A percentile compares a stretch with the other conserved stretches of the same genome.
phyloP scores from a whole-genome alignment of 768 basidiomycete genomes.

The Phallus indusiatus region DNA sequence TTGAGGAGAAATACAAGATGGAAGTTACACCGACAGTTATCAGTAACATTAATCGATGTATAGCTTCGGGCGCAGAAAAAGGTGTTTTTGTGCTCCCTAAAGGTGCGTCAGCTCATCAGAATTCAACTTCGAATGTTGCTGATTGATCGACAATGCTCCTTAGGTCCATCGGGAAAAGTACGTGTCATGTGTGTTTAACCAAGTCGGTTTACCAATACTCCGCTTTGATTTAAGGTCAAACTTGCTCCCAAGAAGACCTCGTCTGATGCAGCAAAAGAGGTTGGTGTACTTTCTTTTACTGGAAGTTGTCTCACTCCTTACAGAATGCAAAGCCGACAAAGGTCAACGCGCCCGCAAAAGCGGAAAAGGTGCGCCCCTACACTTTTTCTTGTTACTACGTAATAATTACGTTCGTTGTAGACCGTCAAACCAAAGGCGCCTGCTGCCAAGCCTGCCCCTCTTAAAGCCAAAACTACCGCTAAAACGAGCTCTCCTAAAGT shows the following conservation, averaged over 20 bases:
- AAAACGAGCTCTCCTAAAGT: conserved; percentile 17
- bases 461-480: conserved; percentile 33
- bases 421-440: neutral
- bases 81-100: conserved; percentile 81
- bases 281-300: conserved; percentile 22
- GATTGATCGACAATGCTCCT: neutral
- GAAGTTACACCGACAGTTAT: conserved; percentile 71
- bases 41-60: conserved; percentile 71
- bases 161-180: conserved; percentile 1
- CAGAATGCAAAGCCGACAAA: conserved; percentile 28
- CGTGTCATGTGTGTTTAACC: neutral
- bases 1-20: conserved; percentile 76
- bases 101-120: conserved; percentile 35
- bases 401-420: neutral
- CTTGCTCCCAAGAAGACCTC: conserved; percentile 50
- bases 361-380: conserved; percentile 6
- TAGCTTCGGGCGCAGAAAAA: conserved; percentile 74
- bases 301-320: neutral
- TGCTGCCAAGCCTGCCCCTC: conserved; percentile 6
- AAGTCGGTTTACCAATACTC: neutral
- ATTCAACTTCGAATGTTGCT: neutral
- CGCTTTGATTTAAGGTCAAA: conserved; percentile 58
- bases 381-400: neutral
- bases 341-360: conserved; percentile 16
- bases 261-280: conserved; percentile 60